Evolutionary conservation across 1,139 yeast genomes (phyloP), one percentile per base, ranked within the genome.

Genomic region (Zygosaccharomyces sapae): DNA sequence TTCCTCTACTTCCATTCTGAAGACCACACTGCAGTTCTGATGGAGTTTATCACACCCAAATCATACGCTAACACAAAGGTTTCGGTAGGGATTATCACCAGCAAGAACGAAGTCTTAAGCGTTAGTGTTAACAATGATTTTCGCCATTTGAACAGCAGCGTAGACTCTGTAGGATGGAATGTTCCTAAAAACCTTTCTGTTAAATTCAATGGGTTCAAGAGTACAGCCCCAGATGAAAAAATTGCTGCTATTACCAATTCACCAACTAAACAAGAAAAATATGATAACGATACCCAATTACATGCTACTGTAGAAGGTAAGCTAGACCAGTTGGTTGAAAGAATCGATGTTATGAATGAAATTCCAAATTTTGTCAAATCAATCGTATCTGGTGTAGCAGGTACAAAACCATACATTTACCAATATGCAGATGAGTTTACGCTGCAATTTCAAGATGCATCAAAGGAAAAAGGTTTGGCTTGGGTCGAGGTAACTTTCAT

Each of bases 291-390:
- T 37, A 37, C 40, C 40, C 40, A 30, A 13, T 16, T 37, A 30
- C 27, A 62, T 24, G 80, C 75, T 35, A 63, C 63, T 13, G 76
- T 83, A 30, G 64, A 62, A 36, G 90, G 89, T 48, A 70, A 73
- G n/a, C 74, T 90, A 56, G 67, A 66, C 18, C 55, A 75, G 44
- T 70, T 86, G 57, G 81, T 87, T 46, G 97, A 88, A 71, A 81
- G 97, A 63, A 90, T 92, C 48, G 98, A 92, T 69, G 97, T 92
- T 53, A 89, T 92, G 97, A 89, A 92, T 38, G 98, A 92, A 71
- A 84, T 92, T 53, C 98, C 98, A 38, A 83, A 80, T 57, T 89
- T 92, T 70, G 95, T 92, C 55, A 92, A 92, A 70, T 86, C 83
- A 60, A 86, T 92, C 52, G 97, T 88, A 38, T 81, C 90, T 55